Base-by-base conservation (phyloP, 2,329 filamentous ascomycete species). In the Pseudogymnoascus sp. region DNA sequence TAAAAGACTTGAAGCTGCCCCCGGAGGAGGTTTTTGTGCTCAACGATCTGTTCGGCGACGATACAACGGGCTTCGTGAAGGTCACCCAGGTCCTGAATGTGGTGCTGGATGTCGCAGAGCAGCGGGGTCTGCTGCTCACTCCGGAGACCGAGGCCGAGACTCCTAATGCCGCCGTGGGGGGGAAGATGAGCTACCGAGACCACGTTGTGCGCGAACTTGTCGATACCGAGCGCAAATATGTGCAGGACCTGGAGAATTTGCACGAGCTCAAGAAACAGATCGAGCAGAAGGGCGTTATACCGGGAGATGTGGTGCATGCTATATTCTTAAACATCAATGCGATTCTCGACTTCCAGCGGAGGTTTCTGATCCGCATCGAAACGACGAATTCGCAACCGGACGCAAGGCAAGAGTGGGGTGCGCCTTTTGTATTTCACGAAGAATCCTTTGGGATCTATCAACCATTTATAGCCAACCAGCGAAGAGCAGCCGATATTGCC, bases 1-100 rank as follows among this genome's bases (percentile, higher is more conserved):
- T 95, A 70, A 86, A 86, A 67, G 89, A 96, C 59, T 80, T 97
- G 58, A 84, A 86, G 61, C 88, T 97, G 60, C 83, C 89, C 2
- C 80, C 90, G 4, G 82, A 87, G 57, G 91, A 96, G 64, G 92
- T 90, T 70, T 97, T 97, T 74, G 89, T 96, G 68, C 88, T 99
- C 68, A 89, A 85, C 62, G 93, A 99, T 75, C 78, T 97, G 50
- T 92, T 94, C 74, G 90, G 91, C 60, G 91, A 92, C 68, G 95
- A 97, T 74, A 99, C 94, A 1, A 97, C 91, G 47, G 94, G 94
- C 2, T 97, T 99, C 72, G 91, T 97, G 67, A 97, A 97, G 83
- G 92, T 96, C 62, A 92, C 89, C 22, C 90, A 91, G 76, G 90
- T 96, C 62, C 90, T 99, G 66, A 97, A 96, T 72, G 84, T 87